Conservation (phyloP, 2,329 filamentous ascomycete species). For the Calcarisporium arbuscula region DNA sequence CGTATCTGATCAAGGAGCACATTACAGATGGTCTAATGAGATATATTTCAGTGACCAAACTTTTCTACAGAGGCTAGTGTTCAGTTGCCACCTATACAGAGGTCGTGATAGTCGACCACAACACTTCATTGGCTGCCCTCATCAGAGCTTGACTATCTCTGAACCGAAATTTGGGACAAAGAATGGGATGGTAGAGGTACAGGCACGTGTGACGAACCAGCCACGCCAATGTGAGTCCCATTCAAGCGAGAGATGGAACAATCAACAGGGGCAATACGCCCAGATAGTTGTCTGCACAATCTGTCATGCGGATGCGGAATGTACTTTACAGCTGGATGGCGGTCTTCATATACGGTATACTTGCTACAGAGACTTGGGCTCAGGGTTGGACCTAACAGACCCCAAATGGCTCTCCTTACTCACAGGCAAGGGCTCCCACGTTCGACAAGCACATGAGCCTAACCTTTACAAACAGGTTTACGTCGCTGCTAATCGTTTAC, state of each 20-base stretch:
- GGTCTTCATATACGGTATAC: conserved; percentile 1
- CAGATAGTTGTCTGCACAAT: conserved; percentile 2
- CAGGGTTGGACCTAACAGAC: not conserved
- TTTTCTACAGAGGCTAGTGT: conserved; percentile 4
- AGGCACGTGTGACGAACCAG: not conserved
- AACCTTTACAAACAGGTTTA: not conserved
- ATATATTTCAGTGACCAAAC: not conserved
- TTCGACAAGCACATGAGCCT: not conserved
- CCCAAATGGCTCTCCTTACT: conserved; percentile 5
- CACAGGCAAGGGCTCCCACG: not conserved
- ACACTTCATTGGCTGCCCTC: conserved; percentile 2
- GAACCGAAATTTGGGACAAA: not conserved
- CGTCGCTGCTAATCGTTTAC: not conserved
- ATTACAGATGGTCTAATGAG: conserved; percentile 3
- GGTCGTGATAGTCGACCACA: not conserved
- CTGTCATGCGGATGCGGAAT: conserved; percentile 5
- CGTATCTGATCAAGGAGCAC: not conserved
- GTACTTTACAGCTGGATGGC: not conserved
- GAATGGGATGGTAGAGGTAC: conserved; percentile 1
- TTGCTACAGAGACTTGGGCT: conserved; percentile 5
- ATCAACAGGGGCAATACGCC: not conserved
- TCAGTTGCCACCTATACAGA: not conserved
- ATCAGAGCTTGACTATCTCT: conserved; percentile 3
- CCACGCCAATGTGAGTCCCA: conserved; percentile 1
- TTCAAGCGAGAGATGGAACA: conserved; percentile 2